Base-by-base conservation (phyloP, 352 stramenopile species). In the Globisporangium cederbergense region DNA sequence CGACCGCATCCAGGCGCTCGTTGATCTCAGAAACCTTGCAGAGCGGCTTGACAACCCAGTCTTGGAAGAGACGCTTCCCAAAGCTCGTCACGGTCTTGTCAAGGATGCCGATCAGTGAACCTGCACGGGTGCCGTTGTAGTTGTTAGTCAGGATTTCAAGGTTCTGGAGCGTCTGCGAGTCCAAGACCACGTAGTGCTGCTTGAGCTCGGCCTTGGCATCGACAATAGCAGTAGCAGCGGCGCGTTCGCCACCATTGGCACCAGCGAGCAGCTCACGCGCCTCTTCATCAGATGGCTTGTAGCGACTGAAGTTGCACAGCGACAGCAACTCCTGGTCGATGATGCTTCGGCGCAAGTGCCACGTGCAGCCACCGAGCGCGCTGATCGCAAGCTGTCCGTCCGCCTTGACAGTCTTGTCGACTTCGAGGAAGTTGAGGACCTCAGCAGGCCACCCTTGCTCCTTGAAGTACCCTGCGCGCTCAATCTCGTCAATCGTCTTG, bases 151-250 rank as follows among this genome's bases (percentile, higher is more conserved):
- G 72, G 18, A 98, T 82, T 74, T 99, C 97, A 11, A 99, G 80
- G 67, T 99, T 99, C 38, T 97, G 83, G 22, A 99, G 88, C 6
- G 98, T 99, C 38, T 97, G 96, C 13, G 95, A 97, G 69, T 99
- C 97, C 28, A 99, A 63, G 16, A 98, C 87, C 70, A 99, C 86
- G 65, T 92, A 95, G 30, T 92, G 84, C 62, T 95, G 86, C 18
- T 79, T 83, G 28, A 95, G 58, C 32, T 91, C 86, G 1, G 69
- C 66, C 43, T 79, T 81, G 2, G 76, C 65, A 53, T 64, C 67
- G 36, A 57, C 62, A 34, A 77, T 22, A 20, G 68, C 64, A 28
- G 53, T 40, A 6, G 16, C 18, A 52, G 43, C 25, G 16, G 56
- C 9, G 14, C 49, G 38, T 55, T 55, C 25, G 3, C 10, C 25